A percentile compares a stretch with the other conserved stretches of the same genome.
These are phyloP conservation scores for Pycnococcus provasolii DNA, from an alignment of 139 green algal species.

Conservation along the genomic window DNA sequence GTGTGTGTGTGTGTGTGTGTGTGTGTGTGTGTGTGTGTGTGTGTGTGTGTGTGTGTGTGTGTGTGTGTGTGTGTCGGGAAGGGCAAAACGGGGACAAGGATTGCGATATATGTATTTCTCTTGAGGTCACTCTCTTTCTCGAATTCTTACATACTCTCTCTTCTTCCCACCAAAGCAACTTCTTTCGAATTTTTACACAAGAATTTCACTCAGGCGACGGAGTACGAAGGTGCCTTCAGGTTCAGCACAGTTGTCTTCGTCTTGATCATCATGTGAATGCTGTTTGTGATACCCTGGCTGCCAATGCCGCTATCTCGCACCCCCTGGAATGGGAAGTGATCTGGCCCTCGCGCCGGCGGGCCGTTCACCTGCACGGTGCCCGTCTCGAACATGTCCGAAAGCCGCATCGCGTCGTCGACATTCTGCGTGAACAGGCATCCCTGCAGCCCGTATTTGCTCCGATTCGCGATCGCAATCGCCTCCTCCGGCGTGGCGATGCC, in stretches of 20 bases:
- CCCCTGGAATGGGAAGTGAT: constrained; percentile 39
- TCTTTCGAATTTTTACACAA: too few species aligned
- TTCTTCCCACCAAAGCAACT: too few species aligned
- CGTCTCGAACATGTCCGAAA: constrained; percentile 85
- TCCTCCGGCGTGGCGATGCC: constrained; percentile 51
- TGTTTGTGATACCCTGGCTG: constrained; percentile 77
- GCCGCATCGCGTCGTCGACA: constrained; percentile 71
- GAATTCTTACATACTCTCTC: too few species aligned
- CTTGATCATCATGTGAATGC: constrained; percentile 85
- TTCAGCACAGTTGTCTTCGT: constrained; percentile 90
- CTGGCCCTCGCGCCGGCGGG: constrained; percentile 62
- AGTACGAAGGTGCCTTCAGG: constrained; percentile 58
- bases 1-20: too few species aligned
- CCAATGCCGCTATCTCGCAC: constrained; percentile 57
- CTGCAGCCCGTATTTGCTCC: constrained; percentile 66
- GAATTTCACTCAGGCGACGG: constrained; percentile 45
- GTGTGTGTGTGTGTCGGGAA: too few species aligned
- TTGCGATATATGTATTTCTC: too few species aligned
- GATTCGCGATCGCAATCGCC: constrained; percentile 79
- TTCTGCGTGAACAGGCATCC: constrained; percentile 88
- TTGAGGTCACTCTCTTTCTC: too few species aligned
- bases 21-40: too few species aligned
- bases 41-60: too few species aligned
- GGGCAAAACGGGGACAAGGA: too few species aligned
- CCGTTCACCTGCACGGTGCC: constrained; percentile 89